Percentiles rank a stretch among this genome's conserved stretches.
Conservation (phyloP, 345 rosid genomes). For the Stellera chamaejasme region DNA sequence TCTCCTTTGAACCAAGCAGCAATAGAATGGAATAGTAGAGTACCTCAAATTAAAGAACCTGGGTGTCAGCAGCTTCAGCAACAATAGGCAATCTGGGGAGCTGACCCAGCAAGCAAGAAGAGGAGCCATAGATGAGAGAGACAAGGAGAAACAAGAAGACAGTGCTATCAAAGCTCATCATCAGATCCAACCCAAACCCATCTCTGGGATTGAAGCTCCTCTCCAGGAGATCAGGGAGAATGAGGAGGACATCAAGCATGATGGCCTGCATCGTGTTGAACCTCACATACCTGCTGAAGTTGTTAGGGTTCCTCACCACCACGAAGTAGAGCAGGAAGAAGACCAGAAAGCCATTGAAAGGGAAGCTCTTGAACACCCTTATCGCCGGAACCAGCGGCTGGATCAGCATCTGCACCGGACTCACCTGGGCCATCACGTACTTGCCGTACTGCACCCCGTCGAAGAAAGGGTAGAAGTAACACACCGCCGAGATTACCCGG, state of each 20-base stretch:
- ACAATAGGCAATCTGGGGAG: constrained; percentile 91
- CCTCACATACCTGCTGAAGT: constrained; percentile 92
- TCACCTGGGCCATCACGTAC: constrained; percentile 64
- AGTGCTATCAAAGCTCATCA: constrained; percentile 93
- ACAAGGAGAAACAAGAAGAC: constrained; percentile 85
- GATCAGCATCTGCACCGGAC: constrained; percentile 52
- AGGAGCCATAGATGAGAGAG: constrained; percentile 74
- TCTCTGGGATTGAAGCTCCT: constrained; percentile 72
- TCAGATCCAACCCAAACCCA: constrained; percentile 77
- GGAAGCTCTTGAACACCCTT: constrained; percentile 76
- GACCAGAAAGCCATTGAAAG: constrained; percentile 73
- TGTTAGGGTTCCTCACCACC: constrained; percentile 63
- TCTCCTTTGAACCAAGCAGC: too few species aligned
- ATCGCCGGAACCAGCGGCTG: constrained; percentile 81
- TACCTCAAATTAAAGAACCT: constrained; percentile 46
- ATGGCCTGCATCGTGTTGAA: constrained; percentile 97
- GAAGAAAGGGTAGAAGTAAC: constrained; percentile 92
- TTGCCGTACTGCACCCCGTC: constrained; percentile 90
- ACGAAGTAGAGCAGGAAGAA: constrained; percentile 78
- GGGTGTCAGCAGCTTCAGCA: constrained; percentile 98
- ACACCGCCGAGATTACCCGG: constrained; percentile 76
- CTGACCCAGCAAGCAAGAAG: constrained; percentile 81
- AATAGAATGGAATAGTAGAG: too few species aligned
- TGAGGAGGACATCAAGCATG: constrained; percentile 81
- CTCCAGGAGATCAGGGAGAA: constrained; percentile 87